Conservation (phyloP, 2,329 filamentous ascomycete genomes). For the Remersonia thermophila region DNA sequence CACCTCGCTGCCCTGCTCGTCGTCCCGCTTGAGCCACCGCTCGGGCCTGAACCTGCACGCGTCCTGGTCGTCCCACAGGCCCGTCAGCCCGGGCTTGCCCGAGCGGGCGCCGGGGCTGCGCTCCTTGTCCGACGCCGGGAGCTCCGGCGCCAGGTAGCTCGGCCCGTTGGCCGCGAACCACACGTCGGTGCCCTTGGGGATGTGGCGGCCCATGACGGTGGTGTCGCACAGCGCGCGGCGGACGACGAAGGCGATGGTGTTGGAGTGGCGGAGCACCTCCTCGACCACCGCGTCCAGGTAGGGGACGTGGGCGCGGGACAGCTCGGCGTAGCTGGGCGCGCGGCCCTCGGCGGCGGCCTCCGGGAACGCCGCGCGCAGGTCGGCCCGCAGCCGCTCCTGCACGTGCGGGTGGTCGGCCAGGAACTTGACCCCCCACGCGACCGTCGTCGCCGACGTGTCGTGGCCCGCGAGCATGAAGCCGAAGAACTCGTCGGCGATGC, state of each 20-base stretch:
- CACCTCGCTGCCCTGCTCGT: constrained; percentile 10
- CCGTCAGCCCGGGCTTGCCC: constrained; percentile 16
- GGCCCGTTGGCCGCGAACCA: constrained; percentile 20
- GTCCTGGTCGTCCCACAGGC: constrained; percentile 21
- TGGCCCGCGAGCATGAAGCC: constrained; percentile 23
- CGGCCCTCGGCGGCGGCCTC: constrained; percentile 14
- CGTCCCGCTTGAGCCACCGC: constrained; percentile 23
- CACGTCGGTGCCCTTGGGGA: constrained; percentile 25
- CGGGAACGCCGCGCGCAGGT: constrained; percentile 18
- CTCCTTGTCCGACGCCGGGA: constrained; percentile 19
- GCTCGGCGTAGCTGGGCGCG: constrained; percentile 21
- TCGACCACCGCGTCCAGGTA: constrained; percentile 28
- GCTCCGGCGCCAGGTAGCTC: constrained; percentile 18
- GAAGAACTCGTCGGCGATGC: constrained; percentile 20
- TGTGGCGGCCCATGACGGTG: constrained; percentile 21
- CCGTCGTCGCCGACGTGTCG: constrained; percentile 22
- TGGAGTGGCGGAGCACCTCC: constrained; percentile 24
- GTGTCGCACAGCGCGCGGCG: constrained; percentile 23
- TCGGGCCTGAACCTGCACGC: constrained; percentile 25
- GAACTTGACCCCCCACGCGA: constrained; percentile 19
- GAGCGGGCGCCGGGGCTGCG: constrained; percentile 16
- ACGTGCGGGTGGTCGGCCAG: constrained; percentile 16
- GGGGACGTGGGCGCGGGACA: constrained; percentile 18
- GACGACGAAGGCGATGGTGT: constrained; percentile 20
- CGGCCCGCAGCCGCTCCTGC: constrained; percentile 13